A percentile compares a stretch with the other conserved stretches of the same genome.
Evolutionary conservation across 1,139 yeast species (phyloP).

Genomic region (Geotrichum europaeum): DNA sequence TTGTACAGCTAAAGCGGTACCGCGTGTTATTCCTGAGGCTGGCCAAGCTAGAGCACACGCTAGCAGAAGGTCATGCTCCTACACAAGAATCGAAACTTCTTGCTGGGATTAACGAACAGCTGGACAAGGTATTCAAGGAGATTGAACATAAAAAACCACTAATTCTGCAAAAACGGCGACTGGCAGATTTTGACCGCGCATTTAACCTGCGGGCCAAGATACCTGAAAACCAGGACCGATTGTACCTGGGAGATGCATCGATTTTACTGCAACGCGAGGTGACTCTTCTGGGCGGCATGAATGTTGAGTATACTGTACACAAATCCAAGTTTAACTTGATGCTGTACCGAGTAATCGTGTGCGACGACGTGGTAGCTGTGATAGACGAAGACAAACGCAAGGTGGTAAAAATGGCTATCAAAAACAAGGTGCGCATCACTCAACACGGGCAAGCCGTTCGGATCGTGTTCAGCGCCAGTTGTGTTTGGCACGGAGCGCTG

Average conservation of each 20-base stretch:
- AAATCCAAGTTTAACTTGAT: conserved; percentile 10
- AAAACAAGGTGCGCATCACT: not conserved
- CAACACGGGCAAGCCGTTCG: not conserved
- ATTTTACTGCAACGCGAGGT: conserved; percentile 13
- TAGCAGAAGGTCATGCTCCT: not conserved
- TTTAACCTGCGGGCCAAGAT: conserved; percentile 2
- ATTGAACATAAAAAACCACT: conserved; percentile 15
- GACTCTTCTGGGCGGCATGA: conserved; percentile 9
- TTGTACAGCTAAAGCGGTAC: conserved; percentile 10
- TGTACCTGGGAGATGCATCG: conserved; percentile 16
- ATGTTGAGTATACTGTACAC: conserved; percentile 5
- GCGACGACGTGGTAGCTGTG: conserved; percentile 14
- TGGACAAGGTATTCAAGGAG: conserved; percentile 13
- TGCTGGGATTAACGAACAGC: not conserved
- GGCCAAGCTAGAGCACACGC: conserved; percentile 1
- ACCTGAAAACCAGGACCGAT: conserved; percentile 1
- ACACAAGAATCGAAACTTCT: not conserved
- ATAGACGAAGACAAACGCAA: conserved; percentile 17
- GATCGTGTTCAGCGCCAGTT: not conserved
- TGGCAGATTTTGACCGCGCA: conserved; percentile 13
- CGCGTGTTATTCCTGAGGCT: conserved; percentile 5
- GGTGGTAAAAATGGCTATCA: conserved; percentile 9
- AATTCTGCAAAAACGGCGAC: conserved; percentile 14
- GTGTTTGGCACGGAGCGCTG: not conserved
- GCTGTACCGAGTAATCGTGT: conserved; percentile 14